Evolutionary conservation across 148 eudicot genomes (phyloP).

Genomic region (Silene uniflora): DNA sequence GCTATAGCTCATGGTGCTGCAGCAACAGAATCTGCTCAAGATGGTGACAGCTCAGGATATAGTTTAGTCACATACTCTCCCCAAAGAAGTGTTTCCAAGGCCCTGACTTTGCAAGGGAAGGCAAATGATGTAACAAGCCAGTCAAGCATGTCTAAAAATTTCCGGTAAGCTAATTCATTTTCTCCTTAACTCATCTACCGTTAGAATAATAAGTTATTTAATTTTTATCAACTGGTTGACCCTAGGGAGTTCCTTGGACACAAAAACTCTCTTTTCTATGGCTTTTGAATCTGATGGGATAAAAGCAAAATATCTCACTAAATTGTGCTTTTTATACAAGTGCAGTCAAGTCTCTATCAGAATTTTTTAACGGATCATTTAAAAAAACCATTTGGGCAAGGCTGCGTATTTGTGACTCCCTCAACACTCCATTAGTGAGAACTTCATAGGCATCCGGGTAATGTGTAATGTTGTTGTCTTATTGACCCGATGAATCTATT

Average conservation of each 20-base stretch:
- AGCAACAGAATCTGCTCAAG: slow-evolving; percentile 60
- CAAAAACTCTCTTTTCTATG: not conserved
- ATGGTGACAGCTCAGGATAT: slow-evolving; percentile 44
- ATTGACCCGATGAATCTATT: not conserved
- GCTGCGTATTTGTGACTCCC: not conserved
- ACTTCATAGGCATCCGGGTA: not conserved
- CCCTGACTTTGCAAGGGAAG: slow-evolving; percentile 44
- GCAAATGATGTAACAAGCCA: slow-evolving; percentile 54
- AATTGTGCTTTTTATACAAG: not conserved
- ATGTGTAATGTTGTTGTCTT: not conserved
- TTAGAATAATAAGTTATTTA: not conserved
- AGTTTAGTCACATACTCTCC: slow-evolving; percentile 41
- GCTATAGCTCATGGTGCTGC: slow-evolving; percentile 86
- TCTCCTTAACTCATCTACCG: slow-evolving; percentile 1
- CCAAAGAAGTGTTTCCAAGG: slow-evolving; percentile 41
- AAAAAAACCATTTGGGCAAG: not conserved
- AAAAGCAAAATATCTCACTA: not conserved
- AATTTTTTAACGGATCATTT: not conserved
- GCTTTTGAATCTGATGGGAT: not conserved
- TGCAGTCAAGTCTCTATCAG: not conserved
- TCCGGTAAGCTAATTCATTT: slow-evolving; percentile 53
- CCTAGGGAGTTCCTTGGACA: not conserved
- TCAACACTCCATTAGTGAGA: not conserved
- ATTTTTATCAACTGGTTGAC: not conserved
- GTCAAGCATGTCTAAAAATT: slow-evolving; percentile 70